Evolutionary conservation across 1,139 yeast species (phyloP), one percentile per base, ranked within the genome.

Genomic region (Yamadazyma epiphylla): DNA sequence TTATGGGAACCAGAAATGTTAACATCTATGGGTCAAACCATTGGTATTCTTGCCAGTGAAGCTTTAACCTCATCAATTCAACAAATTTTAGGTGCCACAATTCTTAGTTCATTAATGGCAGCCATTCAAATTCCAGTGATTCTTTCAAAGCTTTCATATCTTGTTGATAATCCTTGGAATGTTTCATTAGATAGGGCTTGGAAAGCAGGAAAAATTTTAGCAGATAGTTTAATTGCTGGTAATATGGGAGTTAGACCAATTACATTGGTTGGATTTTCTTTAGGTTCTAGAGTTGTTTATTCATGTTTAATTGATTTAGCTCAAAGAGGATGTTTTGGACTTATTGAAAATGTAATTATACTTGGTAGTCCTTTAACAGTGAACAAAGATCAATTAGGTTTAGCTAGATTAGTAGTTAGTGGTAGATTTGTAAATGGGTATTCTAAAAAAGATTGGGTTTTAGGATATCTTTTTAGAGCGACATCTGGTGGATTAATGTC

Each of bases 1-100:
- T 63, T 85, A 28, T 94, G 98, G 98, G 99, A 94, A 55, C 99
- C 99, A 0, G 98, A 94, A 46, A 86, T 94, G 94, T 75, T 94
- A 48, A 84, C 78, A 39, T 85, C 95, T 29, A 88, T 87, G 77
- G 98, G 98, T 48, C 96, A 91, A 53, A 94, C 98, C 0, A 89
- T 94, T 41, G 77, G 78, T 40, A 89, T 94, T 48, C 69, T 94
- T 35, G 98, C 98, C 0, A 84, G 94, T 25, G 99, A 94, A 55
- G 94, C 95, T 1, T 68, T 94, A 33, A 79, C 95, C 0, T 91
- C 91, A 42, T 86, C 96, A 4, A 81, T 94, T 27, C 98, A 94
- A 60, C 98, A 91, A 54, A 83, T 94, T 30, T 67, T 94, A 27
- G 98, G 98, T 27, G 88, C 89, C 6, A 94, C 99, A 0, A 75